Percentiles rank a stretch among this genome's conserved stretches.
Evolutionary conservation across 164 flowering plant genomes (phyloP).

Genomic region (Vitis vinifera): DNA sequence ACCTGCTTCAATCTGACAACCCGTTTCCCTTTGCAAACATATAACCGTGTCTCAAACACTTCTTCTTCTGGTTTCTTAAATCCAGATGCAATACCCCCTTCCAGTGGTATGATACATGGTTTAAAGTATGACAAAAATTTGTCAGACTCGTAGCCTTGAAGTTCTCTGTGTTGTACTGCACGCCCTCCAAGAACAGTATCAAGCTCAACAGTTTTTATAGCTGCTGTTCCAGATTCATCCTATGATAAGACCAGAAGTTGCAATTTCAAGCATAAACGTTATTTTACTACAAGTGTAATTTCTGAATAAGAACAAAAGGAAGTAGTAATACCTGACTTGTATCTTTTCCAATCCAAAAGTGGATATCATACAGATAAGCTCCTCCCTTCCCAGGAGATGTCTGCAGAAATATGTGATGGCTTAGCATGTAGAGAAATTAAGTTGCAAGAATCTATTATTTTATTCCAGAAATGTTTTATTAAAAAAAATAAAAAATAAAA

Average conservation of each 20-base stretch:
- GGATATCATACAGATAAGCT: slow-evolving; percentile 76
- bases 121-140: slow-evolving; percentile 96
- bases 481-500: neutral
- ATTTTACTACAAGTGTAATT: neutral
- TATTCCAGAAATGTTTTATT: neutral
- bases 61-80: slow-evolving; percentile 83
- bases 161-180: slow-evolving; percentile 95
- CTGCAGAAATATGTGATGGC: slow-evolving; percentile 37
- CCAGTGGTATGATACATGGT: slow-evolving; percentile 94
- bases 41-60: slow-evolving; percentile 84
- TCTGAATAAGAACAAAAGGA: slow-evolving; percentile 2
- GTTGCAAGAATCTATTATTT: neutral
- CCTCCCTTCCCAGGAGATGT: slow-evolving; percentile 84
- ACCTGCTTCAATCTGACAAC: slow-evolving; percentile 94
- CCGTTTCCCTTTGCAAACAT: slow-evolving; percentile 87
- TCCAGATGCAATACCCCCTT: slow-evolving; percentile 99
- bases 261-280: neutral
- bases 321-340: slow-evolving; percentile 73
- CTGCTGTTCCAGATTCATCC: slow-evolving; percentile 99
- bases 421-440: too few relatives aligned
- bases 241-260: slow-evolving; percentile 22
- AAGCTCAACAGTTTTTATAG: slow-evolving; percentile 96
- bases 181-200: slow-evolving; percentile 97
- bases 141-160: slow-evolving; percentile 98
- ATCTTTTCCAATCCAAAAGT: slow-evolving; percentile 98